Base-by-base conservation (phyloP, 2,329 filamentous ascomycete species). In the Colletotrichum orbiculare region DNA sequence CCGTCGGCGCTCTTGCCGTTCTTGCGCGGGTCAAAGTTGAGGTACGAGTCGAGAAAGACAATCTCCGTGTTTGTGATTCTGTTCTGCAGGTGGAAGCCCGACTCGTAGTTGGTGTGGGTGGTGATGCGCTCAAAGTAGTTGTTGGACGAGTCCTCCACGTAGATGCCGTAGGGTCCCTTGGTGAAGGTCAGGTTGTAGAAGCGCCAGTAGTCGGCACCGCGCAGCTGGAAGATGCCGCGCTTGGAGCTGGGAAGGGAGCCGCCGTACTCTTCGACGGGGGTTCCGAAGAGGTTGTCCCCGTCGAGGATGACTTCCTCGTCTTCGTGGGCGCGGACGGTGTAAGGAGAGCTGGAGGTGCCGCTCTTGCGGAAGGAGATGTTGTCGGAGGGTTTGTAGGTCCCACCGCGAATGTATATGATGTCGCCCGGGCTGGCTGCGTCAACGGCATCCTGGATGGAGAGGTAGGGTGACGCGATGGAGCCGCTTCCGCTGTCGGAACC, bases 281-380 rank as follows among this genome's bases (percentile, higher is more conserved):
- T 82, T 25, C 78, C 75, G 2, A 62, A 71, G 2, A 78, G 61
- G 7, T 33, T 69, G 47, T 83, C 81, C 46, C 82, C 81, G 67
- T 83, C 78, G 34, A 83, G 74, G 50, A 82, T 75, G 4, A 82
- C 80, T 43, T 76, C 77, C 64, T 84, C 82, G 7, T 68, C 71
- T 6, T 74, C 70, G 61, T 82, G 83, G 0, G 81, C 73, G 6
- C 73, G 71, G 17, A 84, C 70, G 0, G 79, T 81, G 47, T 79
- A 79, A 0, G 79, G 80, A 1, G 74, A 70, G 0, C 76, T 73
- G 12, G 73, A 69, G 1, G 76, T 79, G 42, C 82, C 81, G 39
- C 76, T 78, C 56, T 78, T 79, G 47, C 72, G 79, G 70, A 84
- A 75, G 66, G 83, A 80, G 46, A 84, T 81, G 70, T 83, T 84